Conservation (phyloP, 1,284 basidiomycete species). For the Exobasidium cylindrosporum region DNA sequence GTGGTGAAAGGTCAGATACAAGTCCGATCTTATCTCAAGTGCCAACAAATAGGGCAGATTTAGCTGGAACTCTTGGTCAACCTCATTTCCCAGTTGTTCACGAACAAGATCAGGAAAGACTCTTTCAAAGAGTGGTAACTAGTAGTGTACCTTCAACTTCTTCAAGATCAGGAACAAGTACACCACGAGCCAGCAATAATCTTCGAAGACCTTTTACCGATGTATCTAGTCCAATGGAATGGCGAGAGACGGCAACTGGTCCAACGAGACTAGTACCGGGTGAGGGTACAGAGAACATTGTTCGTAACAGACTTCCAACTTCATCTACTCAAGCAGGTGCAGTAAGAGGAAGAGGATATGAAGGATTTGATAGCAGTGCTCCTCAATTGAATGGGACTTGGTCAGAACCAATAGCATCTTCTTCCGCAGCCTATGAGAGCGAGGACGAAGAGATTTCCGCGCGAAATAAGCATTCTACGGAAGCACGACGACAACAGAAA, state of each 20-base stretch:
- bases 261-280: no score
- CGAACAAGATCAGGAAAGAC: neutral
- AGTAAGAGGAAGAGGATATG: neutral
- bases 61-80: no score
- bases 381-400: conserved; percentile 19
- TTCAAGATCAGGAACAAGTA: neutral
- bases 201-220: neutral
- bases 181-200: neutral
- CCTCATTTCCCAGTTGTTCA: neutral
- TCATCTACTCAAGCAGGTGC: no score
- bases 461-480: conserved; percentile 8
- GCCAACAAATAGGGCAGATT: no score
- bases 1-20: neutral
- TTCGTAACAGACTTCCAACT: no score
- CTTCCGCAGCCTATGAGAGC: neutral
- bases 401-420: conserved; percentile 26
- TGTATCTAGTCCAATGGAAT: neutral
- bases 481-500: conserved; percentile 5
- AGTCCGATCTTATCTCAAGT: no score
- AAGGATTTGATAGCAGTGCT: conserved; percentile 4
- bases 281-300: no score
- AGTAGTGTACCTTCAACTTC: neutral
- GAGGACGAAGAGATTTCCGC: neutral
- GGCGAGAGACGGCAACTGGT: neutral
- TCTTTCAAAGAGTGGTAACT: neutral